A percentile compares a stretch with the other conserved stretches of the same genome.
Conservation (phyloP, 495 filamentous ascomycete species). For the Astrothelium macrocarpum region DNA sequence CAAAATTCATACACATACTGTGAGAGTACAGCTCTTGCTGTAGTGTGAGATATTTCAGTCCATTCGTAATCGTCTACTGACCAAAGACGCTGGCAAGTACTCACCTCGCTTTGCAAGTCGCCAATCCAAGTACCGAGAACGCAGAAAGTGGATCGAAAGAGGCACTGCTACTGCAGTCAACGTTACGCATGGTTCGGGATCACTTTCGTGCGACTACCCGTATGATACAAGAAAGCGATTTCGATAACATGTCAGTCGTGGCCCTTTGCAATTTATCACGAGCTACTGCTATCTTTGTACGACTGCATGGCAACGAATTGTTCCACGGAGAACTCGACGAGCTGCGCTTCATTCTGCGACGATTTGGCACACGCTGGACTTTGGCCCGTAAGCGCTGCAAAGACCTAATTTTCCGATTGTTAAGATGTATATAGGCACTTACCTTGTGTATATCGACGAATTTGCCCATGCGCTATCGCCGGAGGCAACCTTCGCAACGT, state of each 20-base stretch:
- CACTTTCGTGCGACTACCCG: not conserved
- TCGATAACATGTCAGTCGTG: not conserved
- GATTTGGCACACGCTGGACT: not conserved
- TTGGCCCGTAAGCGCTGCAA: not conserved
- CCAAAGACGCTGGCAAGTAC: not conserved
- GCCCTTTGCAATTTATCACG: not conserved
- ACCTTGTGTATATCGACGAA: not conserved
- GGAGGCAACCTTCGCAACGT: not conserved
- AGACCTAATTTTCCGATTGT: not conserved
- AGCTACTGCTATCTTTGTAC: not conserved
- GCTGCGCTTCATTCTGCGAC: conserved; percentile 1
- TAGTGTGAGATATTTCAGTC: not conserved
- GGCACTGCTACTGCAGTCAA: not conserved
- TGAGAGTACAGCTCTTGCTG: not conserved
- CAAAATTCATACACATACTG: not conserved
- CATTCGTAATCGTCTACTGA: not conserved
- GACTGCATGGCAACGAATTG: not conserved
- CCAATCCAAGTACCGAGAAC: not conserved
- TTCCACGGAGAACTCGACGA: not conserved
- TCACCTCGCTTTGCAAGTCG: not conserved
- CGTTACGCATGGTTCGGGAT: not conserved
- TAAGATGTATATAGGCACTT: not conserved
- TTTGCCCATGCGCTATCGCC: not conserved
- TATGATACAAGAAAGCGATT: not conserved
- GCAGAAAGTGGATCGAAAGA: not conserved